Evolutionary conservation across 2,329 filamentous ascomycete species (phyloP).

Genomic region (Fusarium luffae): DNA sequence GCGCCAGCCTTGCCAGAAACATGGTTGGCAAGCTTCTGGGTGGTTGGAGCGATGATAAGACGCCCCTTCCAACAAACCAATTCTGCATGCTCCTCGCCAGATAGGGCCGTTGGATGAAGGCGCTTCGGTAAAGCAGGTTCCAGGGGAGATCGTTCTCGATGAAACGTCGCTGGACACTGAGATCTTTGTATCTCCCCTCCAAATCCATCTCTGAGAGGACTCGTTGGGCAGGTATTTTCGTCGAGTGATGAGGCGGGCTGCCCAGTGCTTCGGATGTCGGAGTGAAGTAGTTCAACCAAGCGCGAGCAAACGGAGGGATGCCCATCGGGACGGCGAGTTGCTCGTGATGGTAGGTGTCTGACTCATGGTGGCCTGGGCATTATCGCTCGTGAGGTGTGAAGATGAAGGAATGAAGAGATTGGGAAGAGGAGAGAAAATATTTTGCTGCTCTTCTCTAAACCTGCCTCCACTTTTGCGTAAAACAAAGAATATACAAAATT

Average conservation of each 20-base stretch:
- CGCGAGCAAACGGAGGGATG: background rate
- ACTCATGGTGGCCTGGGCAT: background rate
- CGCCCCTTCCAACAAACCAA: background rate
- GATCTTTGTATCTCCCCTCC: background rate
- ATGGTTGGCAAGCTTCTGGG: background rate
- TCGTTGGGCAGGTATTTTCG: no score
- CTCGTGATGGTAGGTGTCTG: background rate
- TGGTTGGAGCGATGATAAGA: background rate
- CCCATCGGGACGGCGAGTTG: background rate
- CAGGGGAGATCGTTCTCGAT: background rate
- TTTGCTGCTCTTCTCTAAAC: accelerated
- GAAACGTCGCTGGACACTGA: background rate
- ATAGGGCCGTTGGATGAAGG: background rate
- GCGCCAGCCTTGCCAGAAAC: background rate
- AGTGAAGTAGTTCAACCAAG: background rate
- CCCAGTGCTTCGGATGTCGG: background rate
- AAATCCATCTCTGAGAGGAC: background rate
- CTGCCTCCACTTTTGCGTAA: background rate
- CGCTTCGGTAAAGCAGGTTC: background rate
- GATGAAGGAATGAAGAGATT: background rate
- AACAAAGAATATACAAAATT: background rate
- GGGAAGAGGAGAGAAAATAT: background rate
- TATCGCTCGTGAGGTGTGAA: background rate
- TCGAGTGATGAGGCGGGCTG: background rate
- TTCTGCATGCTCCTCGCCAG: background rate